These are phyloP conservation scores for Triangularia verruculosa DNA, from an alignment of 2,329 filamentous ascomycete species.

Conservation along the genomic window DNA sequence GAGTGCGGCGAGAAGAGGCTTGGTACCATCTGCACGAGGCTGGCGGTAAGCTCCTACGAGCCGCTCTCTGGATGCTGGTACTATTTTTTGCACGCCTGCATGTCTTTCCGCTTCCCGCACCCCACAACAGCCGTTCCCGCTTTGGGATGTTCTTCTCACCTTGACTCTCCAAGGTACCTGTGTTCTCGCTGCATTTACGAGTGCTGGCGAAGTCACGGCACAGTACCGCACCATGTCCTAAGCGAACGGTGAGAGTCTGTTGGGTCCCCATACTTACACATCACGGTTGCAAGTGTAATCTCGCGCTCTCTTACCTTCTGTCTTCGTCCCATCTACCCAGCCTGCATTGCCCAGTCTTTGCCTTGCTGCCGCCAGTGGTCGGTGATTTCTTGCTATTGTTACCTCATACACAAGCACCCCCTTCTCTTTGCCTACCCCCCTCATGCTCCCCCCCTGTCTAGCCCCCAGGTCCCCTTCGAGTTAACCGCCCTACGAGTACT, in stretches of 20 bases:
- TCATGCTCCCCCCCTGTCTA: slow-evolving; percentile 14
- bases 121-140: slow-evolving; percentile 18
- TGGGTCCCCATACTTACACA: background rate
- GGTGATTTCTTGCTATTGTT: slow-evolving; percentile 1
- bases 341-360: background rate
- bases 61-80: slow-evolving; percentile 15
- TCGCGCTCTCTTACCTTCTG: background rate
- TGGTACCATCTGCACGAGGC: slow-evolving; percentile 20
- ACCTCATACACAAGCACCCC: background rate
- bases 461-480: slow-evolving; percentile 24
- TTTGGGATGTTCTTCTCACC: slow-evolving; percentile 16
- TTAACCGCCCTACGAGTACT: slow-evolving; percentile 36
- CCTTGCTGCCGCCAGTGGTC: background rate
- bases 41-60: slow-evolving; percentile 25
- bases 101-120: slow-evolving; percentile 20
- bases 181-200: slow-evolving; percentile 7
- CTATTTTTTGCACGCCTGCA: slow-evolving; percentile 28
- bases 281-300: slow-evolving; percentile 10
- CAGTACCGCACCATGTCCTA: slow-evolving; percentile 22
- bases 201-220: slow-evolving; percentile 20
- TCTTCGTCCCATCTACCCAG: slow-evolving; percentile 3
- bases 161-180: slow-evolving; percentile 8
- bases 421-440: background rate
- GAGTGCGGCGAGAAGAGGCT: slow-evolving; percentile 25
- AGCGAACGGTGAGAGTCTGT: slow-evolving; percentile 11